Conservation (phyloP, 352 stramenopile species). For the Pythium utonaiense region DNA sequence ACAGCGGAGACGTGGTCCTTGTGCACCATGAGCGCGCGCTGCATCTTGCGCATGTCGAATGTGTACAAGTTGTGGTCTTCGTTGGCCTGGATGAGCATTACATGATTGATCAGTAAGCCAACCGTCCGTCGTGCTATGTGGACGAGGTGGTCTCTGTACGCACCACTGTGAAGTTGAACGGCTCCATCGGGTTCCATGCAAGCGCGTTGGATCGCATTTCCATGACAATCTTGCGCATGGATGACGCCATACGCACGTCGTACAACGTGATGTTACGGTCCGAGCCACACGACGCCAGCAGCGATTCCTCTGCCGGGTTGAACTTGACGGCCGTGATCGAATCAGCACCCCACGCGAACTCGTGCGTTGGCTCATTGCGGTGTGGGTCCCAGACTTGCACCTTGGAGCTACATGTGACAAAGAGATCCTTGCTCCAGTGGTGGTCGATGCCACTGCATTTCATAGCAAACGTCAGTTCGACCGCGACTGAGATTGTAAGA, state of each 20-base stretch:
- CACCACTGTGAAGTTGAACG: constrained; percentile 98
- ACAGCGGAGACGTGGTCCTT: constrained; percentile 98
- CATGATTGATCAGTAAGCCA: constrained; percentile 1
- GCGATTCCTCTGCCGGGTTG: constrained; percentile 94
- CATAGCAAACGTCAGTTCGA: constrained; percentile 1
- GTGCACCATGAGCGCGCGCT: constrained; percentile 93
- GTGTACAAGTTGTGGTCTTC: constrained; percentile 99
- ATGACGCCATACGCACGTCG: constrained; percentile 87
- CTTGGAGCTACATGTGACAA: constrained; percentile 89
- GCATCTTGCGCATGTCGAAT: constrained; percentile 99
- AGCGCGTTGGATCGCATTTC: constrained; percentile 97
- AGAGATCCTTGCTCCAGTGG: constrained; percentile 93
- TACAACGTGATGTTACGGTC: constrained; percentile 94
- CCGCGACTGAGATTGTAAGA: too few species aligned
- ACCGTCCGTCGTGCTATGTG: too few species aligned
- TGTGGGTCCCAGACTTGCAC: constrained; percentile 97
- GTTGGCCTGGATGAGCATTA: constrained; percentile 73
- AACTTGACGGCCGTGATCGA: constrained; percentile 93
- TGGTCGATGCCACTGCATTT: constrained; percentile 94
- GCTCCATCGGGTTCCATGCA: constrained; percentile 99
- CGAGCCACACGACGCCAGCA: constrained; percentile 94
- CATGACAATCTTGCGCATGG: constrained; percentile 96
- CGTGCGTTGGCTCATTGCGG: constrained; percentile 91
- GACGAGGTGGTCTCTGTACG: constrained; percentile 8
- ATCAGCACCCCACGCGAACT: constrained; percentile 93